Evolutionary conservation across 495 filamentous ascomycete genomes (phyloP).

Genomic region (Apiosordaria backusii): DNA sequence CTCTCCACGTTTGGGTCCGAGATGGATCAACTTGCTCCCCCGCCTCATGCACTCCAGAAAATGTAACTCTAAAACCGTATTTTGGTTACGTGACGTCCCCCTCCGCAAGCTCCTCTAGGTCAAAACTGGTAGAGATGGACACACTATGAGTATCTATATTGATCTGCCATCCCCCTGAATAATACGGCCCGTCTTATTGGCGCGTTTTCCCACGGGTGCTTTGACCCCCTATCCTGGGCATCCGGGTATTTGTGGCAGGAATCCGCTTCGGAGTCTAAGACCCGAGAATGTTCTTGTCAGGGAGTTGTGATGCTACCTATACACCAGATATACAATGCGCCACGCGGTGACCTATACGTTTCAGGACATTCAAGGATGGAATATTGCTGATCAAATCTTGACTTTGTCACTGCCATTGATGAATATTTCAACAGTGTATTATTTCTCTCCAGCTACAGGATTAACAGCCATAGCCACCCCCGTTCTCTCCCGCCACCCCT

Average conservation of each 20-base stretch:
- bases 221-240: neutral
- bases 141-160: neutral
- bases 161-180: neutral
- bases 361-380: neutral
- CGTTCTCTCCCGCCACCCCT: neutral
- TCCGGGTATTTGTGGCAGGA: neutral
- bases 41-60: neutral
- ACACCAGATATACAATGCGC: too few relatives aligned
- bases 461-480: neutral
- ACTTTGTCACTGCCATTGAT: neutral
- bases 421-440: neutral
- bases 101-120: neutral
- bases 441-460: neutral
- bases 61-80: neutral
- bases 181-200: neutral
- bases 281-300: neutral
- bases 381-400: neutral
- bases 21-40: neutral
- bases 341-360: too few relatives aligned
- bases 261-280: neutral
- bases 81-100: neutral
- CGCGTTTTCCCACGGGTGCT: neutral
- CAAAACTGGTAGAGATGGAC: neutral
- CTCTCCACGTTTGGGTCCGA: neutral
- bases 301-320: too few relatives aligned